phyloP scores from a whole-genome alignment of 2,329 filamentous ascomycete species.

The Alternaria consortialis region DNA sequence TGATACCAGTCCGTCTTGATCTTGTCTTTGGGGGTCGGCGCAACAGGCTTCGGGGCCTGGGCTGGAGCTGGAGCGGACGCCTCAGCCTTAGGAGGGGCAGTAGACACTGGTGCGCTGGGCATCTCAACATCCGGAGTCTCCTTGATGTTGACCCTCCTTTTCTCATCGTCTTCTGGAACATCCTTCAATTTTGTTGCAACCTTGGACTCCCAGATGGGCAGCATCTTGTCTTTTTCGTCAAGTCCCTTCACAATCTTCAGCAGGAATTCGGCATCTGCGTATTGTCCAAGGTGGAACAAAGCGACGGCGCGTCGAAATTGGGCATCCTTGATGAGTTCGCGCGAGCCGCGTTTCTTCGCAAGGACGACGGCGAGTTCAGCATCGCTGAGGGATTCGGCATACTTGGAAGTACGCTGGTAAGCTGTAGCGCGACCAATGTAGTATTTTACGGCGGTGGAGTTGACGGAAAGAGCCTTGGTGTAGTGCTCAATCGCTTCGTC shows the following conservation, averaged over 20 bases:
- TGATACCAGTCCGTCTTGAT: conserved; percentile 77
- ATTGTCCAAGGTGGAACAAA: conserved; percentile 73
- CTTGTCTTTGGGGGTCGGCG: conserved; percentile 62
- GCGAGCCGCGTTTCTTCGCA: conserved; percentile 77
- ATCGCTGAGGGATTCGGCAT: conserved; percentile 59
- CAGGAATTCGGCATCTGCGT: conserved; percentile 78
- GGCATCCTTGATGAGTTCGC: conserved; percentile 79
- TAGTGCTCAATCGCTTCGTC: conserved; percentile 72
- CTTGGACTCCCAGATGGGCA: conserved; percentile 69
- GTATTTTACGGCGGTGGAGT: conserved; percentile 76
- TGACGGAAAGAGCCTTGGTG: conserved; percentile 70
- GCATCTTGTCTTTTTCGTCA: conserved; percentile 61
- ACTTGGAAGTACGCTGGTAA: conserved; percentile 68
- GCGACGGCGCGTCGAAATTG: conserved; percentile 82
- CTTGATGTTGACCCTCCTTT: conserved; percentile 42
- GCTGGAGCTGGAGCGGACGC: conserved; percentile 16
- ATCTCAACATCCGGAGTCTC: conserved; percentile 64
- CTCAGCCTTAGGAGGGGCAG: conserved; percentile 13
- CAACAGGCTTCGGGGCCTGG: conserved; percentile 38
- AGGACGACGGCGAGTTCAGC: conserved; percentile 64
- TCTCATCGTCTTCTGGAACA: conserved; percentile 61
- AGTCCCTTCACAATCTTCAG: conserved; percentile 66
- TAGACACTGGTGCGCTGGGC: conserved; percentile 51
- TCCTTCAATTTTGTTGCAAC: conserved; percentile 61
- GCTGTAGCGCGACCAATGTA: conserved; percentile 84